phyloP scores from a whole-genome alignment of 2,329 filamentous ascomycete species.

The Hymenoscyphus repandus region DNA sequence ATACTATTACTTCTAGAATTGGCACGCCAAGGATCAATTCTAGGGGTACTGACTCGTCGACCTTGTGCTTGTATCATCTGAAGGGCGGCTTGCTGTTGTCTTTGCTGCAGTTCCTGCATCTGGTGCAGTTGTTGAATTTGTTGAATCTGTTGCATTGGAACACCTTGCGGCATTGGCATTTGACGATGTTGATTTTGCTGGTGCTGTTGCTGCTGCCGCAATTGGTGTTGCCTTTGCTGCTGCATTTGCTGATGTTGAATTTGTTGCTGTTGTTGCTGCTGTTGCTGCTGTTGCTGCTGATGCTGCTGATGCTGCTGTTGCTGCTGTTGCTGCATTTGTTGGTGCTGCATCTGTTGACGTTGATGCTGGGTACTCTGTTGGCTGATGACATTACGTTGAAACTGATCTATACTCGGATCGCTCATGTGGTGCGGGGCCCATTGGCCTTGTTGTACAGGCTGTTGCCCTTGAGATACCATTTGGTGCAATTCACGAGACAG shows the following conservation, averaged over 20 bases:
- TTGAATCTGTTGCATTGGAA: slow-evolving; percentile 1
- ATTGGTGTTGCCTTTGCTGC: slow-evolving; percentile 5
- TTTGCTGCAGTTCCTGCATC: slow-evolving; percentile 1
- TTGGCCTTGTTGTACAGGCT: not conserved
- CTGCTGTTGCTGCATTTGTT: slow-evolving; percentile 8
- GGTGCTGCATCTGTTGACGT: slow-evolving; percentile 7
- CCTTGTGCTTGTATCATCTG: slow-evolving; percentile 15
- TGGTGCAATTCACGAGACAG: not conserved
- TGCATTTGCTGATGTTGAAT: slow-evolving; percentile 6
- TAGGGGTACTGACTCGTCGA: slow-evolving; percentile 10
- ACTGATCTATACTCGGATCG: not conserved
- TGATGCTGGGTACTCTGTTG: slow-evolving; percentile 8
- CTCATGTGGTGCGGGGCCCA: not conserved
- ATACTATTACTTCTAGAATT: slow-evolving; percentile 17
- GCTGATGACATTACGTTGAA: slow-evolving; percentile 4
- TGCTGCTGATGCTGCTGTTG: slow-evolving; percentile 5
- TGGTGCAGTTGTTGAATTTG: not conserved
- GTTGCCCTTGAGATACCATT: too few relatives aligned
- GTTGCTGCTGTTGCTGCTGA: slow-evolving; percentile 1
- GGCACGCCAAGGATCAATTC: slow-evolving; percentile 4
- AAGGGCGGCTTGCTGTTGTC: not conserved
- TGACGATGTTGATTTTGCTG: slow-evolving; percentile 5
- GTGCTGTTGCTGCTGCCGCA: slow-evolving; percentile 2
- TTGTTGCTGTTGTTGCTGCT: slow-evolving; percentile 2
- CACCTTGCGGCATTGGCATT: not conserved